These are phyloP conservation scores for Sambucus nigra DNA, from an alignment of 129 eudicot genomes.

Conservation along the genomic window DNA sequence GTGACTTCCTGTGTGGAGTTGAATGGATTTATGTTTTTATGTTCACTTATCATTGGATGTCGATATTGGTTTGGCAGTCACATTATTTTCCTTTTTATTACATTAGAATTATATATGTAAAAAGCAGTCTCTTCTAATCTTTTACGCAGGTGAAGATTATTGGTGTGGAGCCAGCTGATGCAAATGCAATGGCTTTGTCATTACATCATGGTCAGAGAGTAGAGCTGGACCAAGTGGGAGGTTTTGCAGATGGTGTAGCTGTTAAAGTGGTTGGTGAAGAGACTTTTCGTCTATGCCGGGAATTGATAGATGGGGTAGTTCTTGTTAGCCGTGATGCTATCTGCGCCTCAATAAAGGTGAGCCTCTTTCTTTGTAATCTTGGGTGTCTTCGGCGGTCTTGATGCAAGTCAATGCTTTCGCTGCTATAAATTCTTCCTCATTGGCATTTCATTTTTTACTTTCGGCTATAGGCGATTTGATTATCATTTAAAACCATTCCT, in stretches of 20 bases:
- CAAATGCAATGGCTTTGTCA: slow-evolving; percentile 98
- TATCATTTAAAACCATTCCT: background rate
- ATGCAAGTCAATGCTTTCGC: too few relatives aligned
- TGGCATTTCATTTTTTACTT: too few relatives aligned
- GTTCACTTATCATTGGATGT: too few relatives aligned
- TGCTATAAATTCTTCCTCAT: too few relatives aligned
- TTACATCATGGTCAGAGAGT: slow-evolving; percentile 77
- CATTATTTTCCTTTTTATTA: too few relatives aligned
- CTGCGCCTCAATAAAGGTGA: slow-evolving; percentile 96
- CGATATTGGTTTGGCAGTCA: too few relatives aligned
- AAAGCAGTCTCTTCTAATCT: slow-evolving; percentile 5
- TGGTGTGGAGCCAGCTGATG: slow-evolving; percentile 98
- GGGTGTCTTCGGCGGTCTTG: background rate
- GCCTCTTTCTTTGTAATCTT: slow-evolving; percentile 9
- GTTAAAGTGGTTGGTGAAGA: slow-evolving; percentile 92
- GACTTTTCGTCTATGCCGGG: slow-evolving; percentile 75
- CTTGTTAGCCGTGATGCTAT: slow-evolving; percentile 98
- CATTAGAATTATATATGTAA: too few relatives aligned
- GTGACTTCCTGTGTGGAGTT: too few relatives aligned
- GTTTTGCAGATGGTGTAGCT: slow-evolving; percentile 99
- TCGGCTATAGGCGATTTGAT: background rate
- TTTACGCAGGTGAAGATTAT: slow-evolving; percentile 61
- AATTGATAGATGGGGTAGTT: slow-evolving; percentile 88
- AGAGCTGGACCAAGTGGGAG: slow-evolving; percentile 86
- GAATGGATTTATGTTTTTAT: too few relatives aligned